Conservation (phyloP, 208 protist species). For the Spironucleus salmonicida region DNA sequence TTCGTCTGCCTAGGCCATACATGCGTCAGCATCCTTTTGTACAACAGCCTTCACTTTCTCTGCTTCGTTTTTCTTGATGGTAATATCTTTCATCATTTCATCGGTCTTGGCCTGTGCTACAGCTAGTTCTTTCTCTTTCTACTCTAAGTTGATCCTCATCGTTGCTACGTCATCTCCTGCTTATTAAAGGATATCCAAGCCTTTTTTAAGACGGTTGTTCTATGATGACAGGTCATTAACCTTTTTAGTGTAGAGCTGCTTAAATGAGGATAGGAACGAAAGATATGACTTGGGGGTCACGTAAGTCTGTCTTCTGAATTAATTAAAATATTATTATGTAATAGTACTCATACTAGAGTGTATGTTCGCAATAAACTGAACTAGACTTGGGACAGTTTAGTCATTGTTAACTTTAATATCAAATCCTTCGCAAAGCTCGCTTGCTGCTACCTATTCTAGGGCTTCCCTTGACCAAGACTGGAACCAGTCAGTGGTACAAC, state of each 20-base stretch:
- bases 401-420: slow-evolving; percentile 53
- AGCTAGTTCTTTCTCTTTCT: slow-evolving; percentile 49
- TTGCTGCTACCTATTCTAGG: slow-evolving; percentile 66
- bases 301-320: slow-evolving; percentile 53
- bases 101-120: slow-evolving; percentile 61
- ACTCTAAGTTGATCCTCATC: slow-evolving; percentile 46
- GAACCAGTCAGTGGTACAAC: slow-evolving; percentile 92
- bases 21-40: slow-evolving; percentile 61
- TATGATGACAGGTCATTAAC: slow-evolving; percentile 47
- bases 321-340: slow-evolving; percentile 53
- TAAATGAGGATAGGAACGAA: slow-evolving; percentile 58
- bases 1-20: slow-evolving; percentile 44
- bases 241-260: slow-evolving; percentile 53
- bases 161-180: slow-evolving; percentile 42
- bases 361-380: slow-evolving; percentile 51
- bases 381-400: slow-evolving; percentile 43
- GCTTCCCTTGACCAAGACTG: slow-evolving; percentile 83
- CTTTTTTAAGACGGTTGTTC: slow-evolving; percentile 48
- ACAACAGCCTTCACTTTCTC: slow-evolving; percentile 80
- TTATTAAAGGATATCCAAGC: slow-evolving; percentile 55
- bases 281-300: slow-evolving; percentile 66
- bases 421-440: slow-evolving; percentile 67
- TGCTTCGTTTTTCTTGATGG: slow-evolving; percentile 66
- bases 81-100: slow-evolving; percentile 71
- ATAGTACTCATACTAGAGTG: slow-evolving; percentile 51